Base-by-base conservation (phyloP, 2,329 filamentous ascomycete genomes). In the Myriangium duriaei region DNA sequence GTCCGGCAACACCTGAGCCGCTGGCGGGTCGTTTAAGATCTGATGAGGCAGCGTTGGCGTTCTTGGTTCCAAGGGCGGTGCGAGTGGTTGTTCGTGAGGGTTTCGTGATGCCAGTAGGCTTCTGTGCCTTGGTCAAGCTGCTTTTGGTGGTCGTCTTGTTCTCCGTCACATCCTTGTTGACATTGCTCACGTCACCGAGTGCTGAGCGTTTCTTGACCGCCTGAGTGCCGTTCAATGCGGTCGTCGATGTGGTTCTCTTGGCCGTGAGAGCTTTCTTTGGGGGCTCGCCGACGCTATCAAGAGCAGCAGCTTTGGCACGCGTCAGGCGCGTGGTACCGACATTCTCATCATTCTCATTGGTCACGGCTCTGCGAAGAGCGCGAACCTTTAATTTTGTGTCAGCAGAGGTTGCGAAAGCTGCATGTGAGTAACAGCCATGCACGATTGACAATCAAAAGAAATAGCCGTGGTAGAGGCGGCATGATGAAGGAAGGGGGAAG, bases 341-440 rank as follows among this genome's bases (percentile, higher is more conserved):
- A 60, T 94, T 93, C 68, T 95, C 91, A 60, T 95, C 88, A 58
- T 95, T 95, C 69, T 95, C 87, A 62, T 92, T 91, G 48, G 80
- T 81, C 53, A 80, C 72, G 59, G 77, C 73, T 64, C 86, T 80
- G 59, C 77, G 73, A 62, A 81, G 75, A 54, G 76, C 68, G 62
- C 82, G 80, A 68, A 71, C 73, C 80, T 79, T 54, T 29, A 48
- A 44, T 33, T 49, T 45, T 45, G 50, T n/a, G 61, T 71, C 68
- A 67, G 60, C 53, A 45, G n/a, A n/a, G n/a, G n/a, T n/a, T n/a
- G n/a, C n/a, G n/a, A n/a, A n/a, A n/a, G n/a, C n/a, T n/a, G n/a
- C n/a, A n/a, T n/a, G n/a, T n/a, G n/a, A n/a, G n/a, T n/a, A n/a
- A n/a, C n/a, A n/a, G n/a, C n/a, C n/a, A n/a, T n/a, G n/a, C 46